Conservation (phyloP, 257 asterid species). For the Anisodus tanguticus region DNA sequence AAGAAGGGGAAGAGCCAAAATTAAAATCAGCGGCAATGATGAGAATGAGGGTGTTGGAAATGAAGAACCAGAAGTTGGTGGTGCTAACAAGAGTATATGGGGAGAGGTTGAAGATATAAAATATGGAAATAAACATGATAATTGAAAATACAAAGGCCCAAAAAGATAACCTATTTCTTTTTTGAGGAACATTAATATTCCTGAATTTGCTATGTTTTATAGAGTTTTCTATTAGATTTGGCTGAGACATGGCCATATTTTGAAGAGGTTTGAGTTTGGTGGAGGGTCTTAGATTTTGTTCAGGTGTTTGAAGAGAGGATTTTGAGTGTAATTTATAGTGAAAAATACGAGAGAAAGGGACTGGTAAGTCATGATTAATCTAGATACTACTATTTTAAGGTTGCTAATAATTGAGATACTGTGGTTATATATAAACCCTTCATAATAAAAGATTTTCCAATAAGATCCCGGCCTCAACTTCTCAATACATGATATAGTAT, state of each 20-base stretch:
- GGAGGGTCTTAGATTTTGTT: constrained; percentile 15
- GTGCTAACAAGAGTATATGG: constrained; percentile 53
- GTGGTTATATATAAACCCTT: constrained; percentile 23
- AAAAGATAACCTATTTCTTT: constrained; percentile 49
- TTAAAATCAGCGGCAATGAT: constrained; percentile 63
- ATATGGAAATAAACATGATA: constrained; percentile 49
- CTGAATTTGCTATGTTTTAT: constrained; percentile 36
- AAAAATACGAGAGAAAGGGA: constrained; percentile 27
- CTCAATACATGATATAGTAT: not conserved
- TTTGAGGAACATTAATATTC: constrained; percentile 33
- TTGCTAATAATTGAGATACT: constrained; percentile 46
- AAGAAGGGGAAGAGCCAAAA: constrained; percentile 48
- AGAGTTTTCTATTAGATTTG: constrained; percentile 36
- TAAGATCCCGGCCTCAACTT: not conserved
- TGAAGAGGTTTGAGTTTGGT: constrained; percentile 21
- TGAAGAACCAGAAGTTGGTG: constrained; percentile 71
- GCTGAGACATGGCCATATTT: constrained; percentile 41
- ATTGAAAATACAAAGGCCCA: constrained; percentile 48
- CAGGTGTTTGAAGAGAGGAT: not conserved
- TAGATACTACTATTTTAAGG: constrained; percentile 24
- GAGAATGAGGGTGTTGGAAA: constrained; percentile 66
- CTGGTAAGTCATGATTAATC: constrained; percentile 4
- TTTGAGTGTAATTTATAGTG: constrained; percentile 35
- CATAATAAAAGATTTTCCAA: not conserved
- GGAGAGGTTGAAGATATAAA: constrained; percentile 60